These are phyloP conservation scores for Casaregolazyma lundiana DNA, from an alignment of 1,139 yeast genomes.

Conservation along the genomic window DNA sequence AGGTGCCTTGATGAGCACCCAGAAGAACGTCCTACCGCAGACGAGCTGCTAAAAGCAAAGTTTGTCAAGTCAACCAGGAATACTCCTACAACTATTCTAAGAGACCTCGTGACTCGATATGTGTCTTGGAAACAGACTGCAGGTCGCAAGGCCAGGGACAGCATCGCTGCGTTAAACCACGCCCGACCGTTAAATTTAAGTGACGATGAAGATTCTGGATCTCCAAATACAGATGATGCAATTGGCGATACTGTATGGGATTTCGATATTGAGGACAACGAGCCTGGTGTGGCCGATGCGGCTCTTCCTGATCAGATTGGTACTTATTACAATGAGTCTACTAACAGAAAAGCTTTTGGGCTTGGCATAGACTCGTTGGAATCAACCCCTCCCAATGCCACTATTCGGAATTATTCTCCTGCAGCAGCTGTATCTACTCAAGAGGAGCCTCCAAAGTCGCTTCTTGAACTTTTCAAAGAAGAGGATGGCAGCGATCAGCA, in stretches of 20 bases:
- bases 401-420: neutral
- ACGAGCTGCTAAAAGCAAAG: conserved; percentile 69
- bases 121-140: conserved; percentile 54
- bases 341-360: neutral
- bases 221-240: conserved; percentile 29
- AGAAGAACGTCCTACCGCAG: conserved; percentile 81
- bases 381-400: neutral
- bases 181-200: conserved; percentile 20
- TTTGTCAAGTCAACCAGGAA: conserved; percentile 61
- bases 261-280: conserved; percentile 28
- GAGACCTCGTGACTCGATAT: conserved; percentile 78
- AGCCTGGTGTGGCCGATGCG: neutral
- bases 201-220: conserved; percentile 38
- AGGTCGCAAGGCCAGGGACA: conserved; percentile 29
- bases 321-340: neutral
- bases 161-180: conserved; percentile 25
- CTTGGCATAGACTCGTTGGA: neutral
- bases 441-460: conserved; percentile 62
- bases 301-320: conserved; percentile 2
- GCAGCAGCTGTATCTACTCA: conserved; percentile 1
- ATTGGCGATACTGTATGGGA: conserved; percentile 39
- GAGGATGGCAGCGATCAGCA: conserved; percentile 11
- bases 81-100: conserved; percentile 55
- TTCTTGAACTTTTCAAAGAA: conserved; percentile 65
- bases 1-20: conserved; percentile 92